Evolutionary conservation across 1,284 basidiomycete genomes (phyloP).

Genomic region (Phenoliferia sp.): DNA sequence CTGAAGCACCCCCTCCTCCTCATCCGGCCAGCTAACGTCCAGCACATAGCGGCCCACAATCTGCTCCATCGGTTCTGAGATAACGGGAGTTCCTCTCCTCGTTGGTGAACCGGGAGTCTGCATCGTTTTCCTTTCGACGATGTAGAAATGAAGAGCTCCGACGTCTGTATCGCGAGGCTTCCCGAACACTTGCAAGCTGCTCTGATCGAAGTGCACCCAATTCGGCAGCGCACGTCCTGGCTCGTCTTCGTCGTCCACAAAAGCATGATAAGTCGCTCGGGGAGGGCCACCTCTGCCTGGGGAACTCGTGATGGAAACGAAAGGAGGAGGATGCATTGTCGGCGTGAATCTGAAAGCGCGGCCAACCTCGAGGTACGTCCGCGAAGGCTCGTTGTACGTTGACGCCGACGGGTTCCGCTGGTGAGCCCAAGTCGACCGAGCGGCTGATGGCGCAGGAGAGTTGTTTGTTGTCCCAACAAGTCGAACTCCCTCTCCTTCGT

Average conservation of each 20-base stretch:
- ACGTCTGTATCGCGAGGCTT: slow-evolving; percentile 11
- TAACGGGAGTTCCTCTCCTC: not conserved
- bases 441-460: not conserved
- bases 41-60: not conserved
- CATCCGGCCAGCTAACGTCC: not conserved
- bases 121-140: slow-evolving; percentile 24
- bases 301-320: slow-evolving; percentile 21
- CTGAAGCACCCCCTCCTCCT: slow-evolving; percentile 19
- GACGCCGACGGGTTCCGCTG: not conserved
- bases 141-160: slow-evolving; percentile 11
- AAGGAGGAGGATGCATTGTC: slow-evolving; percentile 18
- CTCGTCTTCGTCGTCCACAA: slow-evolving; percentile 11
- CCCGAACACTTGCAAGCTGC: slow-evolving; percentile 20
- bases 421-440: not conserved
- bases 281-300: slow-evolving; percentile 19
- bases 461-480: slow-evolving; percentile 16
- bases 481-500: slow-evolving; percentile 11
- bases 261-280: slow-evolving; percentile 22
- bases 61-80: not conserved
- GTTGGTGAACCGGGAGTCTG: slow-evolving; percentile 17
- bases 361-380: slow-evolving; percentile 10
- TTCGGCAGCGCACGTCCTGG: slow-evolving; percentile 8
- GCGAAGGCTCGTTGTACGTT: slow-evolving; percentile 11
- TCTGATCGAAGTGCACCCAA: slow-evolving; percentile 23
- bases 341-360: slow-evolving; percentile 27